phyloP scores from a whole-genome alignment of 148 eudicot species.

The Rhododendron kiyosumense region DNA sequence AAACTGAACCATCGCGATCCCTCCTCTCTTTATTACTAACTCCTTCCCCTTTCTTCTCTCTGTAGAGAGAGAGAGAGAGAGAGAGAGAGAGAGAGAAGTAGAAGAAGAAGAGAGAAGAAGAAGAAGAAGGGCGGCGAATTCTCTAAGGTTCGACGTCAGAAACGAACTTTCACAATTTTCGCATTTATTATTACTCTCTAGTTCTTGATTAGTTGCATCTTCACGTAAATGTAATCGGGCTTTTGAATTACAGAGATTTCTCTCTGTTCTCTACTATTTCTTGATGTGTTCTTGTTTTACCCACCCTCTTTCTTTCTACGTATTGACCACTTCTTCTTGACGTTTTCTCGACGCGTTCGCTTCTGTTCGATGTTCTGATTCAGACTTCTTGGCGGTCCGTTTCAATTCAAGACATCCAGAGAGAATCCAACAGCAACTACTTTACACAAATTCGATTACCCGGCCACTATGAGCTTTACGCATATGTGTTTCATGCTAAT shows the following conservation, averaged over 20 bases:
- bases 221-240: neutral
- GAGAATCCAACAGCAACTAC: neutral
- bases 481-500: neutral
- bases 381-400: neutral
- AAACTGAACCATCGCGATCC: constrained; percentile 1
- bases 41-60: neutral
- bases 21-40: neutral
- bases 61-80: neutral
- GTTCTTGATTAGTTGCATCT: neutral
- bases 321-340: neutral
- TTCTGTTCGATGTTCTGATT: neutral
- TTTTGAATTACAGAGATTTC: neutral
- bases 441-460: neutral
- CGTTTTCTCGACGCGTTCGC: neutral
- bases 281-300: neutral
- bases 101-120: too few species aligned
- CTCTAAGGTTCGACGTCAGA: neutral
- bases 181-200: neutral
- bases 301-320: neutral
- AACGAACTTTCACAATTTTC: neutral
- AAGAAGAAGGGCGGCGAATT: too few species aligned
- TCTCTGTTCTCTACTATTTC: neutral
- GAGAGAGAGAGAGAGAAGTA: neutral
- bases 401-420: neutral
- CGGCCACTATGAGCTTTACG: neutral